These are phyloP conservation scores for Kwoniella botswanensis DNA, from an alignment of 768 basidiomycete genomes.

Conservation along the genomic window DNA sequence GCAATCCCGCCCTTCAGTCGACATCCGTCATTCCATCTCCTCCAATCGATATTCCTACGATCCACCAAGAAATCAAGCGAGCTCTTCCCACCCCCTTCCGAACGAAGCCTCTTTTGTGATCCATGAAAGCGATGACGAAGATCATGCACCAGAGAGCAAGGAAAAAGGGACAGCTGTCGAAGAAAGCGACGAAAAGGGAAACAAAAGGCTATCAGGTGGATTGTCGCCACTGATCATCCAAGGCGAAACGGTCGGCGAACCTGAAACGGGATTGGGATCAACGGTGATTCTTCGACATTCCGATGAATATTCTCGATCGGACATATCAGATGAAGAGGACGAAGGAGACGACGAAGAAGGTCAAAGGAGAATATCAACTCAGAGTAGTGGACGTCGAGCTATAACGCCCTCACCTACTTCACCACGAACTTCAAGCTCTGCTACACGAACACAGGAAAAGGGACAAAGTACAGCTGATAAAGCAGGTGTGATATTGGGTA, in stretches of 20 bases:
- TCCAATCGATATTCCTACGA: conserved; percentile 4
- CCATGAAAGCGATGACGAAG: conserved; percentile 11
- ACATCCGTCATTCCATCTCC: conserved; percentile 12
- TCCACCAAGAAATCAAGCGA: neutral
- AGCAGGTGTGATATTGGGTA: conserved; percentile 88
- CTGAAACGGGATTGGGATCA: conserved; percentile 22
- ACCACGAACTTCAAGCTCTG: neutral
- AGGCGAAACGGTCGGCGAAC: conserved; percentile 9
- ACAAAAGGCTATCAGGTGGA: conserved; percentile 10
- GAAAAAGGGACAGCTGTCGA: neutral
- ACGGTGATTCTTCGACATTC: conserved; percentile 36
- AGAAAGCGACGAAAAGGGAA: neutral
- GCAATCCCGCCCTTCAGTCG: conserved; percentile 21
- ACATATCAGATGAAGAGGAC: conserved; percentile 13
- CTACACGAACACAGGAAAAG: conserved; percentile 4
- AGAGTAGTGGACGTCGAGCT: conserved; percentile 7
- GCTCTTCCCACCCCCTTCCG: neutral
- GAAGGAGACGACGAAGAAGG: too few species aligned
- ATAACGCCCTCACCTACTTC: conserved; percentile 5
- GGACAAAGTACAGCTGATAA: conserved; percentile 66
- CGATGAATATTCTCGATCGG: conserved; percentile 17
- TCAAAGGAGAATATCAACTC: neutral
- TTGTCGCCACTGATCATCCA: conserved; percentile 28
- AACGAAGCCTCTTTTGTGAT: conserved; percentile 18
- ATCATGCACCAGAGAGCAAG: neutral